Evolutionary conservation across 192 early-diverging fungal genomes (phyloP), one percentile per base, ranked within the genome.

Genomic region (Radiomyces spectabilis): DNA sequence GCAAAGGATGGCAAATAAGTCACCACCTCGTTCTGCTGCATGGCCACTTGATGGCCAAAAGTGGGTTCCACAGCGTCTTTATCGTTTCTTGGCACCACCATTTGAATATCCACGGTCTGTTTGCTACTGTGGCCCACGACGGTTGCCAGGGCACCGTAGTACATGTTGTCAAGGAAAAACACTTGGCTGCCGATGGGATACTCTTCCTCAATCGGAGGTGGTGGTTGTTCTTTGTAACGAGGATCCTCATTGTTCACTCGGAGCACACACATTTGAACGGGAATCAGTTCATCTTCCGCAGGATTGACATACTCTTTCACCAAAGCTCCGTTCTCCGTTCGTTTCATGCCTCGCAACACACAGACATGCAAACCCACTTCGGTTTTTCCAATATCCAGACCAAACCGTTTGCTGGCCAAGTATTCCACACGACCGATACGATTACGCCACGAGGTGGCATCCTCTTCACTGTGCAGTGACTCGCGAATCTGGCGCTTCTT

Each of bases 151-250:
- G 76, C 62, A 37, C 95, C 95, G 54, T 92, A 96, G 40, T 81
- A 73, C 3, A 68, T 63, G 40, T 65, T 62, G 8, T 87, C 89
- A 46, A 98, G 64, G 65, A 93, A 94, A 63, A 96, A 94, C 2
- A 92, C 83, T 15, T 74, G 72, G 2, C 80, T 80, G 2, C 61
- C 58, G 9, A 85, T 10, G 8, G 89, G 91, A 52, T 87, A 92
- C 46, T 90, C 89, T n/a, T 75, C 72, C 1, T 71, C 69, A 0
- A 93, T 55, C 2, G 84, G 74, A 15, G 73, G 56, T 12, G 94
- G 75, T 16, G 85, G 76, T 41, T 78, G 74, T 62, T 95, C 91
- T 34, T 77, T 61, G 30, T 77, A 83, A 31, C 93, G 80, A 18
- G 88, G 73, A 65, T 93, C 88, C 9, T 84, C 81, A 51, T 74